Conservation (phyloP, 2,329 filamentous ascomycete species). For the Fusarium dimerum region DNA sequence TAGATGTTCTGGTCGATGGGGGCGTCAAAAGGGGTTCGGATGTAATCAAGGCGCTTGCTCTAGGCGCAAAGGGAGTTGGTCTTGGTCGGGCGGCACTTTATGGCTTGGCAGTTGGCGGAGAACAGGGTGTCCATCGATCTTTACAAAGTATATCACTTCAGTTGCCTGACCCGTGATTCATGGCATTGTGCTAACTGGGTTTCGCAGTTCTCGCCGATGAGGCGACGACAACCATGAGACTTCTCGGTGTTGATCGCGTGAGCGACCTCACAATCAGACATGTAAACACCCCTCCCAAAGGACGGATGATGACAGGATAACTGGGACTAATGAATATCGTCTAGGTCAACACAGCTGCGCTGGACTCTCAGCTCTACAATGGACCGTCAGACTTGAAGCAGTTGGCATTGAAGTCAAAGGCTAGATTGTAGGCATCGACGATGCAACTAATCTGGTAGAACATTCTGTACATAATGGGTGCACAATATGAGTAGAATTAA, state of each 20-base stretch:
- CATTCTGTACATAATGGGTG: neutral
- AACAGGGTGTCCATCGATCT: conserved; percentile 8
- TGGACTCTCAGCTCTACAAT: conserved; percentile 2
- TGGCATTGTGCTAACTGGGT: neutral
- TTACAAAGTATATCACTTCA: conserved; percentile 8
- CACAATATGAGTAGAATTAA: neutral
- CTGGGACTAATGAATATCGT: neutral
- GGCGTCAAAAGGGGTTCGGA: conserved; percentile 66
- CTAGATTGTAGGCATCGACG: neutral
- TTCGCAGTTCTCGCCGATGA: conserved; percentile 11
- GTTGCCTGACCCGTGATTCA: neutral
- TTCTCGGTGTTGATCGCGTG: conserved; percentile 8
- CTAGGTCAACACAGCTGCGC: conserved; percentile 2
- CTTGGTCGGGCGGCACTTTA: conserved; percentile 62
- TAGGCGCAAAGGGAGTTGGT: conserved; percentile 64
- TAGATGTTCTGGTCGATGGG: conserved; percentile 66
- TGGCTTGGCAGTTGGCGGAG: conserved; percentile 22
- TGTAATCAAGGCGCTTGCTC: conserved; percentile 65
- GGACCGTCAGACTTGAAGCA: neutral
- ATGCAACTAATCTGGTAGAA: too few relatives aligned
- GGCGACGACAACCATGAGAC: conserved; percentile 9
- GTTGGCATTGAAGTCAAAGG: neutral
- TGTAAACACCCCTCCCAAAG: conserved; percentile 2
- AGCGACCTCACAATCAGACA: conserved; percentile 6
- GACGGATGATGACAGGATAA: too few relatives aligned